Conservation (phyloP, 2,329 filamentous ascomycete genomes). For the Cladosporium sphaerospermum region DNA sequence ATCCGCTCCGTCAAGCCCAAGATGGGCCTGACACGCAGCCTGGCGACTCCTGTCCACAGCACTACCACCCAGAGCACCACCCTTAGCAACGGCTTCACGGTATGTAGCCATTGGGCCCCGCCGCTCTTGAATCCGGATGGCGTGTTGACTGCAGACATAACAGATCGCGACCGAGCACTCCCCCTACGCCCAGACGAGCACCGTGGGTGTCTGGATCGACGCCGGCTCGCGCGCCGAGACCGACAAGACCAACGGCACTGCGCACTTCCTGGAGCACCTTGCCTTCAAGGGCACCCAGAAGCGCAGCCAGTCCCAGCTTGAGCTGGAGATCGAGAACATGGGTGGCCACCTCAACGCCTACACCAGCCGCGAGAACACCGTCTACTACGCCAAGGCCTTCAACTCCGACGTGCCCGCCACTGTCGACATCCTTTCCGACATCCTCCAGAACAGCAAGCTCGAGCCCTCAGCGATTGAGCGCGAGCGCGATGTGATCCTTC, state of each 20-base stretch:
- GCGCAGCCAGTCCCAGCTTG: conserved; percentile 92
- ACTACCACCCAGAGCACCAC: conserved; percentile 93
- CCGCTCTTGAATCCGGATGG: background rate
- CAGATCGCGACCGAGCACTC: conserved; percentile 98
- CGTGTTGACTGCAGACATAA: conserved; percentile 14
- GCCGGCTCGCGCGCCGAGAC: conserved; percentile 97
- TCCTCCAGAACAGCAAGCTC: conserved; percentile 98
- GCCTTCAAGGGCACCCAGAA: conserved; percentile 99
- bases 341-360: conserved; percentile 98
- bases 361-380: conserved; percentile 98
- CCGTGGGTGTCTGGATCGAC: conserved; percentile 98
- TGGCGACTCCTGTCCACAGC: conserved; percentile 76
- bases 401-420: conserved; percentile 94
- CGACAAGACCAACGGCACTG: conserved; percentile 96
- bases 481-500: conserved; percentile 96
- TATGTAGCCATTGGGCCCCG: conserved; percentile 39
- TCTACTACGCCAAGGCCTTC: conserved; percentile 99
- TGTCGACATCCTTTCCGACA: conserved; percentile 97
- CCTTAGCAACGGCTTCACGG: conserved; percentile 94
- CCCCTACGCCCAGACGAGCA: conserved; percentile 96
- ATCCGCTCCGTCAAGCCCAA: conserved; percentile 60
- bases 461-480: conserved; percentile 89
- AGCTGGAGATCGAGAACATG: conserved; percentile 99
- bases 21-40: conserved; percentile 73
- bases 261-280: conserved; percentile 98